Conservation (phyloP, 164 flowering plant species). For the Magnolia kwangsiensis region DNA sequence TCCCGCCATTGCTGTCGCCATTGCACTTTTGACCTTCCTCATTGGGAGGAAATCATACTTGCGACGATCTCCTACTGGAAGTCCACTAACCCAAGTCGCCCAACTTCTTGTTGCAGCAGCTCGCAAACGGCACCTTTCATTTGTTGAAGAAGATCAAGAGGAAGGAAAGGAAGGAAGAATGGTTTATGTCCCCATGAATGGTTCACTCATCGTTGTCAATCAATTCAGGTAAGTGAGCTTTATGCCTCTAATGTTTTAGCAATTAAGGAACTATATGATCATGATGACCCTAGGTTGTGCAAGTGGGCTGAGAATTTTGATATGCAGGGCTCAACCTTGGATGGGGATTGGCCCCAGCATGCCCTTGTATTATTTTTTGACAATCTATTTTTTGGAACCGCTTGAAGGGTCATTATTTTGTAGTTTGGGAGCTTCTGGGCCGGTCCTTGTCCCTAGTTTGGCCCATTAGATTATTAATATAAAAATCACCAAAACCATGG, state of each 20-base stretch:
- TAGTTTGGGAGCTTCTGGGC: too few species aligned
- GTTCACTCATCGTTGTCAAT: background rate
- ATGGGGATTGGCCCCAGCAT: too few species aligned
- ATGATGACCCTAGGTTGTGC: too few species aligned
- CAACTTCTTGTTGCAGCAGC: background rate
- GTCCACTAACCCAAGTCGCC: background rate
- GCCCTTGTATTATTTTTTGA: too few species aligned
- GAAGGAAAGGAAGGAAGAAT: background rate
- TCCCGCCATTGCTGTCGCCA: conserved; percentile 25
- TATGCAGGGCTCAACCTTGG: too few species aligned
- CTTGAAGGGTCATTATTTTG: too few species aligned
- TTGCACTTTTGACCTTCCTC: conserved; percentile 35
- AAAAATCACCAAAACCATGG: too few species aligned
- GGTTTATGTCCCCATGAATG: background rate
- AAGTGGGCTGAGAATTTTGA: too few species aligned
- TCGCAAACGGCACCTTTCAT: background rate
- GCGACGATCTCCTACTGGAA: background rate
- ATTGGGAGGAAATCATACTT: conserved; percentile 22
- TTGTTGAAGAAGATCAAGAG: background rate
- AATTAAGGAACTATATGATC: too few species aligned
- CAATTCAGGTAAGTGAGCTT: background rate
- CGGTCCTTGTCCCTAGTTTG: too few species aligned
- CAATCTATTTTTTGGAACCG: too few species aligned
- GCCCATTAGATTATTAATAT: too few species aligned
- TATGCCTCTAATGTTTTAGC: background rate